Base-by-base conservation (phyloP, 2,329 filamentous ascomycete species). In the Trichoderma citrinoviride region DNA sequence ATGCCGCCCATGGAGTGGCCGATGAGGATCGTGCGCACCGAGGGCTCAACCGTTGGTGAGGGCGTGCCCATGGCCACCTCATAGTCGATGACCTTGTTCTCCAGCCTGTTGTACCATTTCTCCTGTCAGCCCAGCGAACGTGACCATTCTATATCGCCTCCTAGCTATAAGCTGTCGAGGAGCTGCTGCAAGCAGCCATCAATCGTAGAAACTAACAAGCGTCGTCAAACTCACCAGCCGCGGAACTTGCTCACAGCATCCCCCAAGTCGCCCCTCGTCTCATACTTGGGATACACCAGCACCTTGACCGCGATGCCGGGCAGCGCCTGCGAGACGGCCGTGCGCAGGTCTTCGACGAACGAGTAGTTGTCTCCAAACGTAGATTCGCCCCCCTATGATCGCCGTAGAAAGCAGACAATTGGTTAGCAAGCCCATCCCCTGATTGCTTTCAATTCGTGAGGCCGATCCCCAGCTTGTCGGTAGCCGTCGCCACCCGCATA, bases 1-100 rank as follows among this genome's bases (percentile, higher is more conserved):
- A 98, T 97, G 71, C 95, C 95, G 70, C 91, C 91, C 91, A 90
- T 97, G 8, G 90, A 93, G 76, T 97, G 93, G 25, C 93, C 93
- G 65, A 96, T 81, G 17, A 97, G 84, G 53, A 97, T 84, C 29
- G 90, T 90, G 72, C 88, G 89, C 21, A 97, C 92, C 0, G 90
- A 92, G 5, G 93, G 92, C 67, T 96, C 92, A 68, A 96, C 84
- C 0, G 91, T 96, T 0, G 93, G 93, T 5, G 90, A 93, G 1
- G 91, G 86, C 0, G 92, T 94, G 52, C 84, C 83, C 70, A 91
- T 90, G 29, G 85, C 87, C 65, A 97, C 93, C 78, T 99, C 94
- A 72, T 97, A 82, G 76, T 98, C 95, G 71, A 98, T 97, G 71
- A 98, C 91, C 71, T 91, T 91, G 74, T 97, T 90, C 69, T 93